Evolutionary conservation across 2,329 filamentous ascomycete genomes (phyloP).

Genomic region (Pseudopithomyces chartarum): DNA sequence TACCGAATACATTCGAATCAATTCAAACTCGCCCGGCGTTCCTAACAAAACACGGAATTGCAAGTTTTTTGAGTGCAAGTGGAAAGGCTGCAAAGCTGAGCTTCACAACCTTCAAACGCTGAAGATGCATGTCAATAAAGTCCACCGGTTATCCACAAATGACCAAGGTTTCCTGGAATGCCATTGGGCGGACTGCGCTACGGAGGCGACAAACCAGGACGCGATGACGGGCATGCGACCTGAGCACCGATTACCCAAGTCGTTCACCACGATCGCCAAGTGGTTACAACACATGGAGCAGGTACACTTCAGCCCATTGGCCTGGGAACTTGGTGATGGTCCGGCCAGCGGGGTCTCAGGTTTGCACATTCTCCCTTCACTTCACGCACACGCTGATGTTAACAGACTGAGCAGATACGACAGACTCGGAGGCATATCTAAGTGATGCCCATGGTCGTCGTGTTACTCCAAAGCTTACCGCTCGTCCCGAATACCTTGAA

Average conservation of each 20-base stretch:
- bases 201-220: conserved; percentile 28
- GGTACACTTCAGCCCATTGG: conserved; percentile 58
- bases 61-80: conserved; percentile 61
- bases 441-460: conserved; percentile 52
- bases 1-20: conserved; percentile 28
- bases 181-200: conserved; percentile 52
- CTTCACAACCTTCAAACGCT: conserved; percentile 67
- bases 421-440: conserved; percentile 55
- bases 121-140: conserved; percentile 62
- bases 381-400: conserved; percentile 17
- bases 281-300: conserved; percentile 60
- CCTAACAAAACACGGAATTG: conserved; percentile 38
- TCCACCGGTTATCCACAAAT: conserved; percentile 50
- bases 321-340: conserved; percentile 66
- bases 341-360: conserved; percentile 60
- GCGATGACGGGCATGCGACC: conserved; percentile 26
- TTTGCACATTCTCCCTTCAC: conserved; percentile 49
- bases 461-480: conserved; percentile 52
- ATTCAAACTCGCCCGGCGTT: conserved; percentile 40
- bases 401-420: conserved; percentile 36
- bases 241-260: conserved; percentile 25
- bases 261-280: conserved; percentile 46
- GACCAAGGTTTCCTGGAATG: conserved; percentile 48
- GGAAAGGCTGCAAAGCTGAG: conserved; percentile 61
- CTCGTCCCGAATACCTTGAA: conserved; percentile 20